A percentile compares a stretch with the other conserved stretches of the same genome.
These are phyloP conservation scores for Ophiocordyceps camponoti-floridani DNA, from an alignment of 2,329 filamentous ascomycete genomes.

Conservation along the genomic window DNA sequence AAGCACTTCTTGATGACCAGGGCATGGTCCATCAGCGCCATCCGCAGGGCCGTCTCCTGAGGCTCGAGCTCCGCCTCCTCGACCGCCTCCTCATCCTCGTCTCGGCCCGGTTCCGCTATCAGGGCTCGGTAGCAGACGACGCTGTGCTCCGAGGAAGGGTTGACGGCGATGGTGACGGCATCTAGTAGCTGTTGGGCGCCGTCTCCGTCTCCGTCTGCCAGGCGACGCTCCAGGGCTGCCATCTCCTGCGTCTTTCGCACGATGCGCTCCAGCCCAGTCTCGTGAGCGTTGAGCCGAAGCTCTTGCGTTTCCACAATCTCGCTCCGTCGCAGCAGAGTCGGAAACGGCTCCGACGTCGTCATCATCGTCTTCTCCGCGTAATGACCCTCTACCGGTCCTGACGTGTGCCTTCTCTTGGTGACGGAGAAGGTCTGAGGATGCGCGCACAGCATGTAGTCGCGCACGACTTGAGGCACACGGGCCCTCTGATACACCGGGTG, in stretches of 20 bases:
- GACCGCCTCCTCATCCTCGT: constrained; percentile 19
- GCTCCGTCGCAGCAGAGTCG: constrained; percentile 74
- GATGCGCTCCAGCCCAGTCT: constrained; percentile 82
- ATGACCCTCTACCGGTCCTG: constrained; percentile 52
- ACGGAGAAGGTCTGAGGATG: constrained; percentile 65
- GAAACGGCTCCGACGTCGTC: constrained; percentile 70
- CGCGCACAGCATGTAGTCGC: constrained; percentile 72
- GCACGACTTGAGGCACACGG: constrained; percentile 63
- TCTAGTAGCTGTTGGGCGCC: constrained; percentile 53
- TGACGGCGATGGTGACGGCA: constrained; percentile 60
- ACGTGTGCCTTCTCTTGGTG: constrained; percentile 52
- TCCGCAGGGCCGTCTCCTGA: constrained; percentile 63
- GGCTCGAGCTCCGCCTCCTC: constrained; percentile 30
- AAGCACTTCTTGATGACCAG: constrained; percentile 74
- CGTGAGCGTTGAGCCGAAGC: constrained; percentile 51
- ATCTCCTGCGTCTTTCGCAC: constrained; percentile 83
- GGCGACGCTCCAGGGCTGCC: constrained; percentile 53
- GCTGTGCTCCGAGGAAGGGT: constrained; percentile 55
- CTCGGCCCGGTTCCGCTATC: constrained; percentile 31
- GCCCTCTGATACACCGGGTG: constrained; percentile 79
- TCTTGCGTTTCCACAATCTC: constrained; percentile 59
- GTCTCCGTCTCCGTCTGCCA: constrained; percentile 55
- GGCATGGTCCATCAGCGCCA: constrained; percentile 77
- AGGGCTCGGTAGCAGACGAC: constrained; percentile 63
- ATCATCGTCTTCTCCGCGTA: constrained; percentile 73